Evolutionary conservation across 352 stramenopile genomes (phyloP).

Genomic region (Phytophthora sp.): DNA sequence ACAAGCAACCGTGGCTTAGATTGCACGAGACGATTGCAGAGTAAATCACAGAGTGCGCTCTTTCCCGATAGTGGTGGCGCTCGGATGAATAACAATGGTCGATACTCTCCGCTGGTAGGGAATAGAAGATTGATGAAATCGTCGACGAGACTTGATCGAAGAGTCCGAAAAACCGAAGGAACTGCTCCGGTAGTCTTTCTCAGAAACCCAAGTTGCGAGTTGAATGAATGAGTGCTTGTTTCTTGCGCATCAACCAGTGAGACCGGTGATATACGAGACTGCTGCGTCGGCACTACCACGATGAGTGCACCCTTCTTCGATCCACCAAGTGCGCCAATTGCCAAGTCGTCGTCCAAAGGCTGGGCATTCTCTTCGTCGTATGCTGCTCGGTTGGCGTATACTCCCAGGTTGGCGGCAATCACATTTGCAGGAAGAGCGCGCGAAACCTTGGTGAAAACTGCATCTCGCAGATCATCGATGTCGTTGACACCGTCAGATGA

Average conservation of each 20-base stretch:
- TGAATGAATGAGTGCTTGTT: background rate
- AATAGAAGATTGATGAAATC: background rate
- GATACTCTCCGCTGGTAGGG: too few relatives aligned
- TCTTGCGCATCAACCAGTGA: background rate
- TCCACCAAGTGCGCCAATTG: background rate
- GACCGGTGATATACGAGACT: background rate
- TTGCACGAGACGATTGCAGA: constrained; percentile 34
- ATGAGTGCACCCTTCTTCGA: constrained; percentile 1
- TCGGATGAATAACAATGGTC: constrained; percentile 27
- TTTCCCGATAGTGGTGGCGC: constrained; percentile 33
- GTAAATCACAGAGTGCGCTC: constrained; percentile 24
- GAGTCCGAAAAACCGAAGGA: background rate
- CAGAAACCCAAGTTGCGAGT: background rate
- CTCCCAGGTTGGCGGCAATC: background rate
- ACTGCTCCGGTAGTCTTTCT: background rate
- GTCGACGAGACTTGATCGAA: background rate
- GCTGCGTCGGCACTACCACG: constrained; percentile 4
- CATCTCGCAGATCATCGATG: background rate
- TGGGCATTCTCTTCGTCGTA: background rate
- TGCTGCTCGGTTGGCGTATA: background rate
- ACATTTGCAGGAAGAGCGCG: too few relatives aligned
- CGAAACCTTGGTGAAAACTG: background rate
- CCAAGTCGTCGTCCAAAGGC: too few relatives aligned
- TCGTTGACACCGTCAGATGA: background rate
- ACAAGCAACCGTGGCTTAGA: constrained; percentile 16